Percentiles rank a stretch among this genome's conserved stretches.
Conservation (phyloP, 2,329 filamentous ascomycete genomes). For the Intubia oerlemansii region DNA sequence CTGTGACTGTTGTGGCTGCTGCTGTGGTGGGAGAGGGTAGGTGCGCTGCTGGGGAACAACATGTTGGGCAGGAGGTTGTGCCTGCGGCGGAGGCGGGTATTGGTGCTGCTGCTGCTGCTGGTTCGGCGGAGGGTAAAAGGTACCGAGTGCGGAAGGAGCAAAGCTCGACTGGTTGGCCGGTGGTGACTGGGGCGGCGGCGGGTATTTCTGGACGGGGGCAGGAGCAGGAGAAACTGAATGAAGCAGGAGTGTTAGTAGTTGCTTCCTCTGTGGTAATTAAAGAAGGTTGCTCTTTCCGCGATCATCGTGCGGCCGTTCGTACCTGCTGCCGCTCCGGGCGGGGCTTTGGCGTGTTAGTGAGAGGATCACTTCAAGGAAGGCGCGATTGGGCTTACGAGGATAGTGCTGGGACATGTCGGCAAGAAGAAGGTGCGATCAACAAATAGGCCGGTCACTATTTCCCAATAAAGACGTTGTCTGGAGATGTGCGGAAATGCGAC, state of each 20-base stretch:
- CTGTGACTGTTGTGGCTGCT: too few species aligned
- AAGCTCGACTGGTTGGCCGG: slow-evolving; percentile 16
- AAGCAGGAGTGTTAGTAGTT: slow-evolving; percentile 2
- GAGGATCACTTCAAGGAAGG: too few species aligned
- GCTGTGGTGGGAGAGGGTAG: slow-evolving; percentile 9
- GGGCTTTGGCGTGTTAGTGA: slow-evolving; percentile 8
- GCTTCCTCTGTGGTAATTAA: background rate
- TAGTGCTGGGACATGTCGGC: too few species aligned
- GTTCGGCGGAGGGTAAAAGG: slow-evolving; percentile 14
- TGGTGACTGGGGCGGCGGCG: slow-evolving; percentile 16
- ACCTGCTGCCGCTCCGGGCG: slow-evolving; percentile 7
- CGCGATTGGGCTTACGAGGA: too few species aligned
- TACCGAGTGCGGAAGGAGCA: slow-evolving; percentile 11
- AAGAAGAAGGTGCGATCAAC: too few species aligned
- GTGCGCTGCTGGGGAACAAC: slow-evolving; percentile 13
- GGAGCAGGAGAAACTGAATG: too few species aligned
- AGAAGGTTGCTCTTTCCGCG: background rate
- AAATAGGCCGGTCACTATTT: too few species aligned
- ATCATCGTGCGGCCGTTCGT: too few species aligned
- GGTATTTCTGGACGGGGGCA: slow-evolving; percentile 11
- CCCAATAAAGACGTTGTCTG: too few species aligned
- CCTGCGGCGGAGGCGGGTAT: slow-evolving; percentile 10
- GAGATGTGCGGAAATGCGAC: too few species aligned
- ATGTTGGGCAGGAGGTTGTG: slow-evolving; percentile 7
- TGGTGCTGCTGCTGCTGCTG: slow-evolving; percentile 11